Conservation (phyloP, 495 filamentous ascomycete genomes). For the Halenospora varia region DNA sequence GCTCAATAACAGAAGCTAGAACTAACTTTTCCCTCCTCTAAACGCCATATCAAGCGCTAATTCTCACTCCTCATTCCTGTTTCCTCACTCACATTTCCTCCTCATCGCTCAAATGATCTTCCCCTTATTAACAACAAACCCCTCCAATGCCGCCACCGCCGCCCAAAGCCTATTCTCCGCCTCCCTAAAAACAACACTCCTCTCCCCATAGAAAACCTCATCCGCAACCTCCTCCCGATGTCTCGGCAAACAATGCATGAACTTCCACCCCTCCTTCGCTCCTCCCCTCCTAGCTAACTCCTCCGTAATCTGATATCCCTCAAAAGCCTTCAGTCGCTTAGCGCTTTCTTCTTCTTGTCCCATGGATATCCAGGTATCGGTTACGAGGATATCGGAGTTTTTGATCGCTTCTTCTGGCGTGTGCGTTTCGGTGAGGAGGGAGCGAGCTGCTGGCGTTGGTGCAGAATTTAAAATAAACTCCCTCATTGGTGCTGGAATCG, state of each 20-base stretch:
- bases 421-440: constrained; percentile 58
- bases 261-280: constrained; percentile 87
- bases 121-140: constrained; percentile 87
- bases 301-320: constrained; percentile 83
- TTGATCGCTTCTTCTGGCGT: constrained; percentile 86
- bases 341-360: constrained; percentile 84
- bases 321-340: constrained; percentile 74
- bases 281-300: constrained; percentile 79
- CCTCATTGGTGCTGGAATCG: constrained; percentile 67
- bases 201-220: constrained; percentile 82
- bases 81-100: background rate
- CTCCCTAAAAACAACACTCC: constrained; percentile 85
- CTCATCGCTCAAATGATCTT: constrained; percentile 36
- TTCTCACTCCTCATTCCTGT: background rate
- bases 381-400: constrained; percentile 85
- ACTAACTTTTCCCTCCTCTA: background rate
- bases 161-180: constrained; percentile 94
- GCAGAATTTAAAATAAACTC: constrained; percentile 61
- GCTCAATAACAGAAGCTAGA: too few relatives aligned
- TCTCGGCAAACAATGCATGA: constrained; percentile 98
- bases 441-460: constrained; percentile 53
- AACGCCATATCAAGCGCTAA: background rate
- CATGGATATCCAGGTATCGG: constrained; percentile 98
- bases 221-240: constrained; percentile 92
- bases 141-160: constrained; percentile 74